Conservation (phyloP, 345 rosid species). For the Gossypium arboreum region DNA sequence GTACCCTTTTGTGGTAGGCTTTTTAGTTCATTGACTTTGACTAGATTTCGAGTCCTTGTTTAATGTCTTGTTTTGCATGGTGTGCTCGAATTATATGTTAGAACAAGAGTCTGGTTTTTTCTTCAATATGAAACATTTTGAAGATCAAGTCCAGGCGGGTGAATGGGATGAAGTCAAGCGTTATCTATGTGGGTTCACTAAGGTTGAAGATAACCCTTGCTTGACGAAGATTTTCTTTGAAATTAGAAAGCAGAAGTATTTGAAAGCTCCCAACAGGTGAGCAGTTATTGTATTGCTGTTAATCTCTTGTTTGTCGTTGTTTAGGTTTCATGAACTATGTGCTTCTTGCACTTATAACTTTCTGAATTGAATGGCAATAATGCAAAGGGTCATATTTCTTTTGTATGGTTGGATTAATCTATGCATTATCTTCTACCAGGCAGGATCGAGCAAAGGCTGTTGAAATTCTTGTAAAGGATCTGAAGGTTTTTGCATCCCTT, state of each 20-base stretch:
- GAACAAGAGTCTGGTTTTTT: conserved; percentile 84
- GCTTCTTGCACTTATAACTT: background rate
- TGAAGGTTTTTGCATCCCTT: conserved; percentile 63
- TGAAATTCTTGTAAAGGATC: conserved; percentile 76
- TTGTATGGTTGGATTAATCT: background rate
- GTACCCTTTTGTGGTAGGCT: background rate
- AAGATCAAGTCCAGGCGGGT: conserved; percentile 68
- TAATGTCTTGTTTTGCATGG: background rate
- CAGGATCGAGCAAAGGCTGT: conserved; percentile 75
- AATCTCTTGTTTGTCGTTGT: background rate
- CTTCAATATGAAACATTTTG: conserved; percentile 78
- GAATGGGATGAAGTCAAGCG: conserved; percentile 89
- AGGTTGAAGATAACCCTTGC: conserved; percentile 87
- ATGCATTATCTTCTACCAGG: conserved; percentile 36
- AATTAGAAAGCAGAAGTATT: conserved; percentile 39
- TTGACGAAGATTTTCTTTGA: conserved; percentile 88
- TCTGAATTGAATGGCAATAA: background rate
- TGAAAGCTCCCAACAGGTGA: conserved; percentile 77
- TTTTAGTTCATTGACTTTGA: background rate
- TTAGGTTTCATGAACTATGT: conserved; percentile 2
- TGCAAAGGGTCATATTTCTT: background rate
- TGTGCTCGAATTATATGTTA: conserved; percentile 33
- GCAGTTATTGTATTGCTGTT: background rate
- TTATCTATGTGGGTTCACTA: conserved; percentile 76
- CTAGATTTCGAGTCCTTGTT: conserved; percentile 13